Percentiles rank a stretch among this genome's conserved stretches.
phyloP scores from a whole-genome alignment of 768 basidiomycete species.

The Tricholoma bakamatsutake region DNA sequence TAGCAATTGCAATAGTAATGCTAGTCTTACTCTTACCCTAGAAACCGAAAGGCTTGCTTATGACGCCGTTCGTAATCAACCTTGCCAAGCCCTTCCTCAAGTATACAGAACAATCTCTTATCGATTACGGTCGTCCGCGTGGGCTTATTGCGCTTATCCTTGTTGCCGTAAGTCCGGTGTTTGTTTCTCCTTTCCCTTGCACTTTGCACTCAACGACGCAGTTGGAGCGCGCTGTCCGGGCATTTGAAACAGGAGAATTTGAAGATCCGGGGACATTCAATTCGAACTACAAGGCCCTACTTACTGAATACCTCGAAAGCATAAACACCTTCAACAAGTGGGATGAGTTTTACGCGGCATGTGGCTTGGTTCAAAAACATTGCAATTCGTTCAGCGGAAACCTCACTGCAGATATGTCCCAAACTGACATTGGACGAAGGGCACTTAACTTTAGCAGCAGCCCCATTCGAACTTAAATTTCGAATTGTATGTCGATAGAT shows the following conservation, averaged over 20 bases:
- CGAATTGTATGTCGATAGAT: no score
- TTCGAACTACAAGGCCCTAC: neutral
- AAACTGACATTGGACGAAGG: neutral
- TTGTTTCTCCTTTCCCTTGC: no score
- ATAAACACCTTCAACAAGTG: neutral
- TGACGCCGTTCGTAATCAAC: neutral
- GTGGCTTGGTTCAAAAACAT: no score
- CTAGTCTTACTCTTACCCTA: no score
- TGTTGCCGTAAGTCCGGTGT: neutral
- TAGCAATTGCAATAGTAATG: no score
- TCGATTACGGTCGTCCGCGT: neutral
- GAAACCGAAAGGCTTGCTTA: neutral
- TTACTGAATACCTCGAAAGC: neutral
- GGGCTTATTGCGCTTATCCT: neutral
- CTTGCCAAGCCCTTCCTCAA: neutral
- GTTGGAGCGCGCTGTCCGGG: no score
- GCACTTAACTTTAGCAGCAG: neutral
- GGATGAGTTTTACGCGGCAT: neutral
- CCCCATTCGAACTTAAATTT: no score
- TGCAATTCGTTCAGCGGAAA: no score
- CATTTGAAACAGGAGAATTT: neutral
- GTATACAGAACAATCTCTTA: neutral
- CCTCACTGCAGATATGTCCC: neutral
- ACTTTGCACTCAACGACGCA: no score
- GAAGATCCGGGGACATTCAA: neutral